A percentile compares a stretch with the other conserved stretches of the same genome.
Evolutionary conservation across 768 basidiomycete genomes (phyloP).

Genomic region (Boletus rex-veris): DNA sequence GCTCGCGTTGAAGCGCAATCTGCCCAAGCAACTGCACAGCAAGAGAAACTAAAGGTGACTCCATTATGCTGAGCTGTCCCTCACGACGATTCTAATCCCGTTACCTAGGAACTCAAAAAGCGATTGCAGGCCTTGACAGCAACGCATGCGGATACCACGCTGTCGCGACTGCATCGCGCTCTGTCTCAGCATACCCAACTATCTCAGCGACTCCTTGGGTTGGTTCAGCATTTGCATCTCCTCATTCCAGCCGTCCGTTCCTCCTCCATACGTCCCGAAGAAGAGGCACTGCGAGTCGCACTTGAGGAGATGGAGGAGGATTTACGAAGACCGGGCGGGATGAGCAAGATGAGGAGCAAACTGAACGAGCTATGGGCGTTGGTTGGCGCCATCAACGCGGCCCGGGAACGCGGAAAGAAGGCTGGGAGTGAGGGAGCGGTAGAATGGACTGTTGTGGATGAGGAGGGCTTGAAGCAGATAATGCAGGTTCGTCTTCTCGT

Average conservation of each 20-base stretch:
- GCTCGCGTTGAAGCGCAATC: conserved; percentile 75
- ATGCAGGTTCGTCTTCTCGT: conserved; percentile 50
- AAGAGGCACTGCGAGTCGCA: conserved; percentile 67
- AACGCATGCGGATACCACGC: conserved; percentile 62
- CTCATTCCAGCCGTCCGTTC: conserved; percentile 75
- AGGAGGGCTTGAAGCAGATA: conserved; percentile 76
- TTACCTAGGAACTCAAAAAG: conserved; percentile 57
- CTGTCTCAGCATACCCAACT: conserved; percentile 64
- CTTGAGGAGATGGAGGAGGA: conserved; percentile 78
- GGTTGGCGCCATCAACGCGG: conserved; percentile 65
- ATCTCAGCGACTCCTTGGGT: conserved; percentile 60
- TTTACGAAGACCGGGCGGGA: conserved; percentile 47
- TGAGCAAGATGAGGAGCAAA: conserved; percentile 64
- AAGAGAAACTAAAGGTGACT: conserved; percentile 58
- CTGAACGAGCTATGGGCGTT: conserved; percentile 85
- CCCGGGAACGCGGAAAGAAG: conserved; percentile 49
- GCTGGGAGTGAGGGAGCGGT: conserved; percentile 38
- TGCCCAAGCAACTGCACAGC: conserved; percentile 60
- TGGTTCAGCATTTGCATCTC: conserved; percentile 75
- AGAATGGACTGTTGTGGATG: conserved; percentile 85
- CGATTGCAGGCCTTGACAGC: conserved; percentile 59
- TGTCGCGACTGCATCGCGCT: conserved; percentile 63
- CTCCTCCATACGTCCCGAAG: conserved; percentile 72
- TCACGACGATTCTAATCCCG: conserved; percentile 4
- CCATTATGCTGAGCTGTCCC: background rate